Base-by-base conservation (phyloP, 768 basidiomycete genomes). In the Megacollybia marginata region DNA sequence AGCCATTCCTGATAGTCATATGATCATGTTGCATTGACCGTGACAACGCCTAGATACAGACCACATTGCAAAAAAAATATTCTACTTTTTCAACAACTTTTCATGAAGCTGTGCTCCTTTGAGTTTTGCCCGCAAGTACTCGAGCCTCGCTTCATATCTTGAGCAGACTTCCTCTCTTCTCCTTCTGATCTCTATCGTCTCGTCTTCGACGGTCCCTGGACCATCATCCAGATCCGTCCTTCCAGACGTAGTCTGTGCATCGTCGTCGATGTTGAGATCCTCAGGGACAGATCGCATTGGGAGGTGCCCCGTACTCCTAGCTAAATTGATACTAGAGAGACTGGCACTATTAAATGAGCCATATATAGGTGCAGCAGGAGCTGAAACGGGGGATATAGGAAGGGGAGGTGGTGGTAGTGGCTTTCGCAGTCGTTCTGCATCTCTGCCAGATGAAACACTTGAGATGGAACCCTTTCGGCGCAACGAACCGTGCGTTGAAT, bases 91-190 rank as follows among this genome's bases (percentile, higher is more conserved):
- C 70, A 85, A 55, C 56, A 92, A 65, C 62, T 88, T 88, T 69
- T 92, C 90, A 54, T 85, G 86, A 59, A 92, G 62, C 67, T 90
- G 85, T 1, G 88, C 89, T 16, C 85, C 84, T 66, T 89, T 90
- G 60, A 92, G 61, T 66, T 86, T 85, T 34, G 89, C 89, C 33
- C 85, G 78, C 56, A 92, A 68, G 61, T 87, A 92, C 54, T 89
- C 88, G 59, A 92, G 62, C 44, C 88, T 80, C 33, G 76, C 76
- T 49, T 86, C 83, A 58, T 92, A 92, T 55, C 88, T 76, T 54
- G 68, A 70, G 33, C 74, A 75, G 31, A 92, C 85, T 57, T 89
- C 88, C 48, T 78, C 80, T 34, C 85, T 70, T 54, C 86, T 73
- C 53, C 78, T 63, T 48, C 83, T 77, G 50, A 92, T 82, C 48